Evolutionary conservation across 495 filamentous ascomycete species (phyloP).

Genomic region (Penicillium herquei): DNA sequence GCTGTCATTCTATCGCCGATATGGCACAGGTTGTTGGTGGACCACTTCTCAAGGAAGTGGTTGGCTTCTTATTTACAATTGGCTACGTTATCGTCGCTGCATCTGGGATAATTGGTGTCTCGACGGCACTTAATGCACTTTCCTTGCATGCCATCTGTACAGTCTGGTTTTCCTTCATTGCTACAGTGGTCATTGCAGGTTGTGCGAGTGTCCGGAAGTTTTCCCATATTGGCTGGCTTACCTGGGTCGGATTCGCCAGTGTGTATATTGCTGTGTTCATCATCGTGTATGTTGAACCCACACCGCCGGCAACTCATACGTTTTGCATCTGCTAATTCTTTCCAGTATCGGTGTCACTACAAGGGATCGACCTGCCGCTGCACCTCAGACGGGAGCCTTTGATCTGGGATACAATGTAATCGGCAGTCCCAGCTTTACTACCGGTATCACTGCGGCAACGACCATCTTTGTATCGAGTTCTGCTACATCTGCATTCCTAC

Average conservation of each 20-base stretch:
- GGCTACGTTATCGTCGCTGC: constrained; percentile 47
- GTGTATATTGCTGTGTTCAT: constrained; percentile 49
- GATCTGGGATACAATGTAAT: constrained; percentile 48
- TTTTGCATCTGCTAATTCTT: constrained; percentile 4
- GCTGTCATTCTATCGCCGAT: constrained; percentile 61
- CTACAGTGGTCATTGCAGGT: constrained; percentile 64
- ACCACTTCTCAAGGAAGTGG: constrained; percentile 40
- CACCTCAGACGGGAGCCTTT: constrained; percentile 33
- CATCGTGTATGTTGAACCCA: constrained; percentile 48
- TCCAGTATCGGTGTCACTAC: constrained; percentile 40
- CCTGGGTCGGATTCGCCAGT: constrained; percentile 43
- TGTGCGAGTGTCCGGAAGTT: constrained; percentile 42
- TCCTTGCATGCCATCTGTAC: constrained; percentile 49
- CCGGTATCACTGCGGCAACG: constrained; percentile 37
- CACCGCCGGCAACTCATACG: no score
- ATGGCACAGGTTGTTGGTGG: constrained; percentile 66
- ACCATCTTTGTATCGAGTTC: constrained; percentile 49
- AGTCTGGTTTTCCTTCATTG: constrained; percentile 38
- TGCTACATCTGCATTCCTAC: constrained; percentile 67
- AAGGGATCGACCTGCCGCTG: constrained; percentile 36
- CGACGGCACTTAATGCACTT: constrained; percentile 49
- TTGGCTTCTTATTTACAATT: constrained; percentile 45
- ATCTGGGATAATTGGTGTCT: constrained; percentile 50
- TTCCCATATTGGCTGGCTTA: constrained; percentile 45
- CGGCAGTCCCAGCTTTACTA: constrained; percentile 31